These are phyloP conservation scores for Epichloe sp. DNA, from an alignment of 2,329 filamentous ascomycete species.

Conservation along the genomic window DNA sequence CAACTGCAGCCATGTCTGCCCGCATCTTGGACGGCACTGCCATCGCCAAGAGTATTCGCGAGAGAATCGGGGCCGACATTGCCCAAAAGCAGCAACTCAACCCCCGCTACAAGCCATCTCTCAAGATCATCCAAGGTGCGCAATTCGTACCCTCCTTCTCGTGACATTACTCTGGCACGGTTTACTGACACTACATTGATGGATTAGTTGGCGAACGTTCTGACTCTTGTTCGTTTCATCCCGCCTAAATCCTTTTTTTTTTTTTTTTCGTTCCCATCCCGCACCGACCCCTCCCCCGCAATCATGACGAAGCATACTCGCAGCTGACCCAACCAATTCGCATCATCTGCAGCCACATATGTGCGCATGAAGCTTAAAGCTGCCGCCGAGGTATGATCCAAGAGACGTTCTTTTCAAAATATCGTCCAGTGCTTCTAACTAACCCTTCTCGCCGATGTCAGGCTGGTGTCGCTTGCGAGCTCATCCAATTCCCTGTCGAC, in stretches of 20 bases:
- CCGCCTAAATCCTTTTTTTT: background rate
- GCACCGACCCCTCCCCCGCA: constrained; percentile 5
- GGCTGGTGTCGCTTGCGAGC: constrained; percentile 81
- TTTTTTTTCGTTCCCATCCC: background rate
- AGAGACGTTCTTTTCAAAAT: constrained; percentile 1
- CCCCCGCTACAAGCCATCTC: constrained; percentile 72
- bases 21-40: constrained; percentile 91
- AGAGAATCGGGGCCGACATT: constrained; percentile 69
- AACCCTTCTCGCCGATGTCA: constrained; percentile 21
- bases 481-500: constrained; percentile 70
- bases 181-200: constrained; percentile 12
- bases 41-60: constrained; percentile 84
- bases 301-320: background rate
- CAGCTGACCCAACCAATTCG: constrained; percentile 8
- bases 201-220: constrained; percentile 71
- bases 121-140: constrained; percentile 91
- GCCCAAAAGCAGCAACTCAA: constrained; percentile 67
- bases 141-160: constrained; percentile 7
- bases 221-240: constrained; percentile 57
- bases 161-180: constrained; percentile 3
- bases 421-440: background rate
- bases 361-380: constrained; percentile 99
- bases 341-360: constrained; percentile 62
- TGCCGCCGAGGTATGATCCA: constrained; percentile 60
- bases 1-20: constrained; percentile 61